Base-by-base conservation (phyloP, 306 rosid genomes). In the Calophaca sinica region DNA sequence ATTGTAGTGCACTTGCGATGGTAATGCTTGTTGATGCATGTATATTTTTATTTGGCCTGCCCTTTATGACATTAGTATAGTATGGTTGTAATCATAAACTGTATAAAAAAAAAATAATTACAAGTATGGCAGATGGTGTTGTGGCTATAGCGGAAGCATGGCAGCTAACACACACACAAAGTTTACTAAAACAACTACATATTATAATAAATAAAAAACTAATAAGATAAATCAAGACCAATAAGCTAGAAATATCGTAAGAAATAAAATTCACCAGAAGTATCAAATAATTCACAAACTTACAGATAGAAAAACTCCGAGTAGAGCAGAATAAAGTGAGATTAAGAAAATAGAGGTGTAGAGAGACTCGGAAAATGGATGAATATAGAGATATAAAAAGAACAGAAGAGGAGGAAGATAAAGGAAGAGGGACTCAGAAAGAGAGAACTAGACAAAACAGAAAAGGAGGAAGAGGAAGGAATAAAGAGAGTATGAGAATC, bases 31-130 rank as follows among this genome's bases (percentile, higher is more conserved):
- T 75, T 69, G 71, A 53, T 42, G 49, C 32, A 51, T 13, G 38
- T 57, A 13, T 12, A 13, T 14, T 60, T 60, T 62, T 12, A 9
- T 4, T 28, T 66, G 5, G 64, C 39, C 4, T 52, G 75, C 15
- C 63, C 70, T 45, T 59, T 55, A 46, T 59, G 45, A 70, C 74
- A 28, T 39, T 1, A 15, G 39, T 50, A 8, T 74, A 58, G 0
- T 33, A 33, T 33, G 36, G 36, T 59, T 41, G 33, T 63, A 41
- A 41, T 35, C 20, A 63, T 4, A 62, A 20, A 63, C 2, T 32
- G 36, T 32, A 32, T 32, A 32, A 32, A 32, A 32, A 33, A 33
- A 33, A 4, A 4, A 33, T 33, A 33, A 33, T 4, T 33, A 33
- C 3, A 33, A 33, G 4, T 33, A 33, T 20, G 26, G 26, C 26